Evolutionary conservation across 345 rosid species (phyloP).

Genomic region (Excoecaria cochinchinensis): DNA sequence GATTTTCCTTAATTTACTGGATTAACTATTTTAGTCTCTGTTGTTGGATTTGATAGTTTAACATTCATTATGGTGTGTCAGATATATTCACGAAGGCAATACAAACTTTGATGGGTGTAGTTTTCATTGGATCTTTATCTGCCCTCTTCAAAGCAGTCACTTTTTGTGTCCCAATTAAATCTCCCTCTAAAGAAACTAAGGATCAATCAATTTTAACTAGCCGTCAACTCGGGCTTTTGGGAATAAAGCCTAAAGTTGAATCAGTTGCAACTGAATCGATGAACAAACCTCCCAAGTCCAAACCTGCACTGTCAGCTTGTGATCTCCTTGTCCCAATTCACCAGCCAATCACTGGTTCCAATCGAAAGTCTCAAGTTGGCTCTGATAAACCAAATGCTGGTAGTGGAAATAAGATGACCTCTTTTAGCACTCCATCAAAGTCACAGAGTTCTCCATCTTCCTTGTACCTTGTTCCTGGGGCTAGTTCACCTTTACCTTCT

Average conservation of each 20-base stretch:
- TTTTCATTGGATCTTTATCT: slow-evolving; percentile 58
- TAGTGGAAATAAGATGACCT: slow-evolving; percentile 46
- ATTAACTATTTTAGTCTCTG: neutral
- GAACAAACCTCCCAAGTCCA: slow-evolving; percentile 64
- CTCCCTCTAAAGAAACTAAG: slow-evolving; percentile 46
- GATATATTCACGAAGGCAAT: slow-evolving; percentile 55
- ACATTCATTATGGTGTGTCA: slow-evolving; percentile 28
- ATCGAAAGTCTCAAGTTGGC: slow-evolving; percentile 46
- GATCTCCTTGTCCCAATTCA: slow-evolving; percentile 87
- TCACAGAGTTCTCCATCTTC: slow-evolving; percentile 63
- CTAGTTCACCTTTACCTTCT: slow-evolving; percentile 51
- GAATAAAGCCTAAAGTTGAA: slow-evolving; percentile 63
- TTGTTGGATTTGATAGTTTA: slow-evolving; percentile 5
- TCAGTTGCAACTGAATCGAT: slow-evolving; percentile 43
- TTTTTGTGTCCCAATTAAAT: slow-evolving; percentile 29
- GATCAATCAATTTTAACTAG: slow-evolving; percentile 53
- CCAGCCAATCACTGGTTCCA: slow-evolving; percentile 51
- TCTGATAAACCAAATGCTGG: slow-evolving; percentile 50
- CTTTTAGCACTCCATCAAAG: slow-evolving; percentile 57
- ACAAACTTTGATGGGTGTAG: slow-evolving; percentile 44
- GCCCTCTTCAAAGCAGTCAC: slow-evolving; percentile 63
- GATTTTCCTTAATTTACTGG: slow-evolving; percentile 16
- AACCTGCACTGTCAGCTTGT: slow-evolving; percentile 43
- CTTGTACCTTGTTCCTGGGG: slow-evolving; percentile 64
- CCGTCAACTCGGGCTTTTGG: slow-evolving; percentile 74